Conservation (phyloP, 768 basidiomycete species). For the Imleria badia region DNA sequence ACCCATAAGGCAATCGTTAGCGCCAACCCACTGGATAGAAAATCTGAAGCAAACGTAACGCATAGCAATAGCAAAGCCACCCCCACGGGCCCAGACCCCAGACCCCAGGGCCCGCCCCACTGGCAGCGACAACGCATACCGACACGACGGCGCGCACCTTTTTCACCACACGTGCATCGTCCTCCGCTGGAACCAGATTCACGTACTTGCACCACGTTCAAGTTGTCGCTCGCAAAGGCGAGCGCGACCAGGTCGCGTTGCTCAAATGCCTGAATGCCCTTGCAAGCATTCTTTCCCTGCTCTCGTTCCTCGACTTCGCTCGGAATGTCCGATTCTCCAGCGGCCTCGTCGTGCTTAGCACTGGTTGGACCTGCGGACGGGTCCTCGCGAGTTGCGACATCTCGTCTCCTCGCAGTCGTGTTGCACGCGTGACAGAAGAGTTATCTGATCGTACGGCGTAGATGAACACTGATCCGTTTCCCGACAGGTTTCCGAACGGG, state of each 20-base stretch:
- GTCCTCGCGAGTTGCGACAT: too few species aligned
- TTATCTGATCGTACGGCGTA: too few species aligned
- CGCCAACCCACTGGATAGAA: too few species aligned
- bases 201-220: constrained; percentile 87
- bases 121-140: too few species aligned
- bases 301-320: constrained; percentile 77
- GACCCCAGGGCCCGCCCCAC: too few species aligned
- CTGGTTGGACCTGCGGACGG: constrained; percentile 8
- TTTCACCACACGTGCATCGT: constrained; percentile 82
- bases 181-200: constrained; percentile 66
- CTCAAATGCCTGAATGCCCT: constrained; percentile 65
- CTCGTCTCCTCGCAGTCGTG: too few species aligned
- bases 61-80: too few species aligned
- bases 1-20: constrained; percentile 42
- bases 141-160: constrained; percentile 51
- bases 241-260: constrained; percentile 91
- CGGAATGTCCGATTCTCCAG: constrained; percentile 53
- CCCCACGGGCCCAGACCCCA: too few species aligned
- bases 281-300: constrained; percentile 44
- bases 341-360: constrained; percentile 10
- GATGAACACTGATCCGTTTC: too few species aligned
- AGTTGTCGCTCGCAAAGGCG: constrained; percentile 96
- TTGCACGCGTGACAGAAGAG: too few species aligned
- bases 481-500: too few species aligned
- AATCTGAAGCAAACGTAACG: too few species aligned